A percentile compares a stretch with the other conserved stretches of the same genome.
phyloP scores from a whole-genome alignment of 805 yeast species.

The Debaryomyces castellii region DNA sequence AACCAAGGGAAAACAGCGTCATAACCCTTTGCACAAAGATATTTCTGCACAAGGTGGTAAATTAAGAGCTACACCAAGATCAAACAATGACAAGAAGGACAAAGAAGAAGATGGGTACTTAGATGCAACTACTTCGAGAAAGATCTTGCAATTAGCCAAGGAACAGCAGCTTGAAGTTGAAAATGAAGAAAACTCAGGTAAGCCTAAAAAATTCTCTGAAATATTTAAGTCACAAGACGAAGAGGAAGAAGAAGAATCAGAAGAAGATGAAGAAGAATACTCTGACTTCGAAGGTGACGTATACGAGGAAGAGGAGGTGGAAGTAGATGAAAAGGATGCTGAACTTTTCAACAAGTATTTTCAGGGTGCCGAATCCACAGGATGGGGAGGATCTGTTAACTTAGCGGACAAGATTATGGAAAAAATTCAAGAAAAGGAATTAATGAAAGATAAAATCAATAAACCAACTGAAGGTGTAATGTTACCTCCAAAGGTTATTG shows the following conservation, averaged over 20 bases:
- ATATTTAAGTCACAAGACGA: slow-evolving; percentile 17
- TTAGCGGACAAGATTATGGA: slow-evolving; percentile 94
- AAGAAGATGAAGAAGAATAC: slow-evolving; percentile 50
- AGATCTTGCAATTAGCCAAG: slow-evolving; percentile 82
- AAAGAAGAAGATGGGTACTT: slow-evolving; percentile 63
- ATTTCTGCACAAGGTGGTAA: slow-evolving; percentile 74
- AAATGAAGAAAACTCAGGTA: slow-evolving; percentile 40
- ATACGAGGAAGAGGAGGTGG: slow-evolving; percentile 58
- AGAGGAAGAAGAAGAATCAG: slow-evolving; percentile 33
- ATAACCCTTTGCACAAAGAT: slow-evolving; percentile 78
- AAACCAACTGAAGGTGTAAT: slow-evolving; percentile 70
- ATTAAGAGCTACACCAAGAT: slow-evolving; percentile 47
- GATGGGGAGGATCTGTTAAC: slow-evolving; percentile 50
- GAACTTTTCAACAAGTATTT: slow-evolving; percentile 80
- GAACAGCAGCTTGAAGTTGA: slow-evolving; percentile 92
- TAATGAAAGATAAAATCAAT: slow-evolving; percentile 24
- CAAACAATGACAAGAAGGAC: slow-evolving; percentile 23
- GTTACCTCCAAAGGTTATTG: slow-evolving; percentile 94
- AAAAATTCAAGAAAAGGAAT: slow-evolving; percentile 74
- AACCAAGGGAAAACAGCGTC: slow-evolving; percentile 60
- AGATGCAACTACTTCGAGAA: slow-evolving; percentile 81
- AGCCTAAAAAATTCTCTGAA: slow-evolving; percentile 21
- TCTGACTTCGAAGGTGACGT: slow-evolving; percentile 55
- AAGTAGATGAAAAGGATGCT: slow-evolving; percentile 77
- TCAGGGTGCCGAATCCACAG: slow-evolving; percentile 26